Base-by-base conservation (phyloP, 306 rosid genomes). In the Ammopiptanthus mongolicus region DNA sequence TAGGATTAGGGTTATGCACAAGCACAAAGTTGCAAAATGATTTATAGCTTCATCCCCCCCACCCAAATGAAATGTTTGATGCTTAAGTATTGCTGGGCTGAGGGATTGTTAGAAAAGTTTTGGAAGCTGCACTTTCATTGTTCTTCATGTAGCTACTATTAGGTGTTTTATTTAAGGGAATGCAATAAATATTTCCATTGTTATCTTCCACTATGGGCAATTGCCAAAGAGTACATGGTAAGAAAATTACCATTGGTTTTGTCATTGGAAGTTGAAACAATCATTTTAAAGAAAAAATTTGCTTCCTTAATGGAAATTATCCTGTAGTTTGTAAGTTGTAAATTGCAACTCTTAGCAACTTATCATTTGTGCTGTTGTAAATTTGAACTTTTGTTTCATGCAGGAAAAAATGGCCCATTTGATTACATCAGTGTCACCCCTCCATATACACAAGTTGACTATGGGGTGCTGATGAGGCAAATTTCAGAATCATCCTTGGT, bases 381-480 rank as follows among this genome's bases (percentile, higher is more conserved):
- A 36, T 58, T 65, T 61, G 22, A 59, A 39, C 39, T 76, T 44
- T 37, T 65, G 28, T 25, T 65, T 19, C 63, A 69, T 86, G 79
- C 86, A 92, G 97, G 93, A 76, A 83, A 82, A 59, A 73, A 19
- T 34, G 83, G 86, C 17, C 84, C 91, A 47, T 95, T 95, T 84
- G 98, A 92, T 83, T 95, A 92, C 86, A 85, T 92, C 29, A 95
- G 97, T 75, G 97, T 95, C 53, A 95, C 99, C 46, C 99, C 97
- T 69, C 99, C 99, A 11, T 95, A 90, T 56, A 81, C 84, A 48
- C 86, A 86, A 89, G 99, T 95, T 76, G 96, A 95, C 79, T 92
- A 90, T 74, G 85, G 55, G 34, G 86, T 90, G 51, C 80, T 92
- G 61, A 92, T 92, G 97, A 81, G 73, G 69, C 91, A 88, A 80